These are phyloP conservation scores for Fusarium nodosum DNA, from an alignment of 2,329 filamentous ascomycete species.

Conservation along the genomic window DNA sequence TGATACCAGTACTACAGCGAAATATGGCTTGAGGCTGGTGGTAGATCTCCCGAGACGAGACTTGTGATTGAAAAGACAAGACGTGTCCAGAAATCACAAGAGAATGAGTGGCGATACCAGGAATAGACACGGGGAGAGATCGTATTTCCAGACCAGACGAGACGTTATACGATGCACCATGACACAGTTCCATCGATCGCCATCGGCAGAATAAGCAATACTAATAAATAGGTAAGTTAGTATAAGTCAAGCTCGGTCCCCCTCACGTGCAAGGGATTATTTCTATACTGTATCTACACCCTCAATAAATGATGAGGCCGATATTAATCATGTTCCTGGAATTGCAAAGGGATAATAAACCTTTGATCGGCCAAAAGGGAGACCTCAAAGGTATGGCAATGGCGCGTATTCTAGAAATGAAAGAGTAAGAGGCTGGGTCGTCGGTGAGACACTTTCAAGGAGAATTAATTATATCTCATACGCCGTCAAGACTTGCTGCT, in stretches of 20 bases:
- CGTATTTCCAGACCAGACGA: slow-evolving; percentile 18
- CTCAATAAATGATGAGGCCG: slow-evolving; percentile 15
- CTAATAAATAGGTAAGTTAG: background rate
- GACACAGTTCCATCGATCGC: slow-evolving; percentile 14
- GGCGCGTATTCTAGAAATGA: slow-evolving; percentile 34
- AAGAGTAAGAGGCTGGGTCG: slow-evolving; percentile 38
- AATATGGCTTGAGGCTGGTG: slow-evolving; percentile 35
- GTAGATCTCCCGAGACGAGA: slow-evolving; percentile 37
- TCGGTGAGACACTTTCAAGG: slow-evolving; percentile 35
- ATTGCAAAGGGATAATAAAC: slow-evolving; percentile 35
- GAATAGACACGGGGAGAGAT: slow-evolving; percentile 38
- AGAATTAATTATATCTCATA: slow-evolving; percentile 25
- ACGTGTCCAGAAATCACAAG: slow-evolving; percentile 18
- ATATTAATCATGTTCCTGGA: slow-evolving; percentile 19
- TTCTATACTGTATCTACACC: background rate
- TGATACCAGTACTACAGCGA: slow-evolving; percentile 13
- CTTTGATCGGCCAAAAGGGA: slow-evolving; percentile 33
- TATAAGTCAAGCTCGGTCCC: slow-evolving; percentile 21
- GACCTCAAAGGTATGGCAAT: slow-evolving; percentile 35
- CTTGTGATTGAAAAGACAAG: slow-evolving; percentile 13
- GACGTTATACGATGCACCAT: slow-evolving; percentile 28
- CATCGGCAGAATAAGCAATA: background rate
- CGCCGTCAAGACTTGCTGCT: slow-evolving; percentile 14
- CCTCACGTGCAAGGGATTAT: slow-evolving; percentile 26
- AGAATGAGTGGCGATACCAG: slow-evolving; percentile 6